Evolutionary conservation across 1,284 basidiomycete genomes (phyloP), one percentile per base, ranked within the genome.

Genomic region (Ganoderma resinaceum): DNA sequence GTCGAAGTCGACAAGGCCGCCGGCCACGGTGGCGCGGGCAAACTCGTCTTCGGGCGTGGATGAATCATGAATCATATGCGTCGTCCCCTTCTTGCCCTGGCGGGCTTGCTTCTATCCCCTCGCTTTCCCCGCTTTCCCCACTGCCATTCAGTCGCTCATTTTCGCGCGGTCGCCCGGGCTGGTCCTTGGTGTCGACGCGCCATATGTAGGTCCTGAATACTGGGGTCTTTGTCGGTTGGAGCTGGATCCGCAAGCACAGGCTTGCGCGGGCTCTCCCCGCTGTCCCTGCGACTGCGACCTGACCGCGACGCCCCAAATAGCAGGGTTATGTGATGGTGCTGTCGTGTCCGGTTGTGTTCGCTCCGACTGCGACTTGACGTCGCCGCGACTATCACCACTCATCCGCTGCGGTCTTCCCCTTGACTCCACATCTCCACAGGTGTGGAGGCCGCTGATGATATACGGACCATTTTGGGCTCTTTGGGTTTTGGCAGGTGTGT

Each of bases 1-100:
- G 82, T 92, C 68, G 89, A 91, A 73, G 83, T 88, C 69, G 86
- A 86, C 75, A 87, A 85, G 77, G 80, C 82, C 62, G 73, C 76
- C 6, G 79, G 81, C 11, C 80, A 76, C 20, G 77, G 78, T 62
- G 77, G 83, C 58, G 80, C 81, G 9, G 86, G 84, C 66, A 87
- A 83, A 73, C 81, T 87, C 57, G 80, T 87, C 69, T 87, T 87
- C 71, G 81, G 80, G 14, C 83, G 81, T 73, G 76, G 83, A 66
- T 85, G 75, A 76, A 61, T 46, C 35, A 42, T 8, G 58, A 37
- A 31, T 57, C 18, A 26, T 16, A 23, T 65, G 37, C n/a, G 20
- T 12, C 35, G 6, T 35, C 5, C 52, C 37, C 29, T 55, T 46
- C 61, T 33, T 26, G 43, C 60, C 23, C 40, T 20, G 2, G 26